phyloP scores from a whole-genome alignment of 768 basidiomycete species.

The Termitomyces sp. region DNA sequence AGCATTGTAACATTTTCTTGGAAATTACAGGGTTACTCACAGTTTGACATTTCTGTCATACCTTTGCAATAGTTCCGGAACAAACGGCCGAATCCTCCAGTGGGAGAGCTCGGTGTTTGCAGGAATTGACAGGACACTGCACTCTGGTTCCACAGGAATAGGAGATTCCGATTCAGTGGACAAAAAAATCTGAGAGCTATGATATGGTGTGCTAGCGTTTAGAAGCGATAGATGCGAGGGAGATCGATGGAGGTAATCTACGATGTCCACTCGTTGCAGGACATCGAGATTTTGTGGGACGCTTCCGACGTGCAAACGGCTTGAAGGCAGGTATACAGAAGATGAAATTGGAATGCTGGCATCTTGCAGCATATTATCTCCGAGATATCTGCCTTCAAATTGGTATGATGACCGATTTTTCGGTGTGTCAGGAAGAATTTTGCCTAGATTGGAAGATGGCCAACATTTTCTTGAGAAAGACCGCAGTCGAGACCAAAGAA shows the following conservation, averaged over 20 bases:
- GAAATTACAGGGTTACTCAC: slow-evolving; percentile 8
- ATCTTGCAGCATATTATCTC: neutral
- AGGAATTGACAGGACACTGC: neutral
- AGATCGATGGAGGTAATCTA: neutral
- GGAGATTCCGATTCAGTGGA: slow-evolving; percentile 4
- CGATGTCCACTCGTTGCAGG: neutral
- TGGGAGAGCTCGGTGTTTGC: slow-evolving; percentile 3
- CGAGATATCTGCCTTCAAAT: neutral
- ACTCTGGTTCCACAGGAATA: neutral
- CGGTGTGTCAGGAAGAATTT: neutral
- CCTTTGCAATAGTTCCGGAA: slow-evolving; percentile 15
- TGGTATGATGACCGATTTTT: neutral
- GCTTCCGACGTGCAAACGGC: neutral
- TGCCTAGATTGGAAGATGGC: neutral
- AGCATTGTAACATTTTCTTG: neutral
- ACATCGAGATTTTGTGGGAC: neutral
- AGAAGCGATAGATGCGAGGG: slow-evolving; percentile 1
- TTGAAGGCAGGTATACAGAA: neutral
- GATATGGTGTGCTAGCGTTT: neutral
- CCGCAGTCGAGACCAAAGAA: slow-evolving; percentile 3
- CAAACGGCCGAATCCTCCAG: slow-evolving; percentile 12
- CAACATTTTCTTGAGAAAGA: neutral
- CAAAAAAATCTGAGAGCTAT: neutral
- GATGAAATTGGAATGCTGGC: neutral
- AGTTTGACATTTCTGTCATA: slow-evolving; percentile 17